Evolutionary conservation across 768 basidiomycete genomes (phyloP), one percentile per base, ranked within the genome.

Genomic region (Serendipita sp.): DNA sequence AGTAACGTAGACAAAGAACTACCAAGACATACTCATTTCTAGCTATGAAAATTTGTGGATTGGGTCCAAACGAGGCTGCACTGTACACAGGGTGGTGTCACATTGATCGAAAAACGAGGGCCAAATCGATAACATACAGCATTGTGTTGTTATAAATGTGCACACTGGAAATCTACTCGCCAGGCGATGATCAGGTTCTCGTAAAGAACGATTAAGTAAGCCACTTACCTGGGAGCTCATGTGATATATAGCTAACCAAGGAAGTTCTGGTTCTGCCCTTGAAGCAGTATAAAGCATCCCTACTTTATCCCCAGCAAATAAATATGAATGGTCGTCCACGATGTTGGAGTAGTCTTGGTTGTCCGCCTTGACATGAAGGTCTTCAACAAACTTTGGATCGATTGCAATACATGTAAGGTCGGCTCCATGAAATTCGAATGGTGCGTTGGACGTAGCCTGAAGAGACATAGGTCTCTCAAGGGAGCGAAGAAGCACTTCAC

Each of bases 201-300:
- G 27, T 27, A 23, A 10, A 37, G 4, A 36, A 53, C 11, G 55
- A 60, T 33, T 60, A 60, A n/a, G 55, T 15, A 29, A 36, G 1
- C 10, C 31, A 29, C 55, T 16, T 60, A 60, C 55, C 36, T 60
- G 55, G 27, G 55, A 60, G 10, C 55, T 10, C 36, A 60, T 23
- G 29, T 60, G 55, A 60, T 60, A 34, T 11, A 33, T 4, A 11
- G 36, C 5, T 3, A 3, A 27, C 55, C 55, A 60, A 31, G 55
- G 3, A 37, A 4, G 2, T 8, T 60, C 16, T 29, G 55, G 55
- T 8, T 33, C 55, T 18, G 4, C n/a, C 29, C 33, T 31, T 36
- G 55, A 60, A 10, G 29, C 33, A 11, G 36, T n/a, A 60, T 60
- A 60, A 36, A 60, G 55, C 55, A 60, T 60, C n/a, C 55, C 55